Evolutionary conservation across 1,284 basidiomycete species (phyloP), one percentile per base, ranked within the genome.

Genomic region (Amylostereum areolatum): DNA sequence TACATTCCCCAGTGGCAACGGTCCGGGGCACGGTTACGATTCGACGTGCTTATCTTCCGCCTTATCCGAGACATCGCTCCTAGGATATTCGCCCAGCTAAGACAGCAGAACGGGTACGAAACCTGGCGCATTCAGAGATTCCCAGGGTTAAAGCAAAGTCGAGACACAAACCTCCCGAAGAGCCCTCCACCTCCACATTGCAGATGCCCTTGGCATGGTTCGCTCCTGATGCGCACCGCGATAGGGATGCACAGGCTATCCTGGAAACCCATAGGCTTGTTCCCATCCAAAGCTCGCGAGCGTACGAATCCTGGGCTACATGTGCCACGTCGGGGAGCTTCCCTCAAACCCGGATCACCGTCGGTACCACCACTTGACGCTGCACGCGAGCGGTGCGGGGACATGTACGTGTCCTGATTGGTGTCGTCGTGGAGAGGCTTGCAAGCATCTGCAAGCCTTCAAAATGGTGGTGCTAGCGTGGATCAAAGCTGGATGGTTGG

Each of bases 401-500:
- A 51, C 45, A 1, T 62, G 65, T 50, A 57, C 60, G 6, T 68
- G 66, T 49, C 49, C 40, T 1, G 61, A 65, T 44, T 66, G 61
- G 36, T 31, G 45, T 1, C 28, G 50, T 1, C 52, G 60, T 4
- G 59, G 59, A 3, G 61, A 59, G 6, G 65, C 65, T 3, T 66
- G 65, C 56, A 67, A 66, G 44, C 64, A 66, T 45, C 41, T 67
- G 1, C 54, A 62, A 5, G 64, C 64, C 11, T 47, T 55, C 9
- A 11, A 37, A 3, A 3, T 48, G 4, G 10, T 40, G n/a, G n/a
- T n/a, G n/a, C n/a, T n/a, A n/a, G n/a, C n/a, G n/a, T n/a, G n/a
- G n/a, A n/a, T n/a, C n/a, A n/a, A n/a, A n/a, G n/a, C n/a, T n/a
- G n/a, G n/a, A n/a, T n/a, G n/a, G n/a, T n/a, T n/a, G n/a, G n/a